A percentile compares a stretch with the other conserved stretches of the same genome.
Conservation (phyloP, 495 filamentous ascomycete genomes). For the Delitschia confertaspora region DNA sequence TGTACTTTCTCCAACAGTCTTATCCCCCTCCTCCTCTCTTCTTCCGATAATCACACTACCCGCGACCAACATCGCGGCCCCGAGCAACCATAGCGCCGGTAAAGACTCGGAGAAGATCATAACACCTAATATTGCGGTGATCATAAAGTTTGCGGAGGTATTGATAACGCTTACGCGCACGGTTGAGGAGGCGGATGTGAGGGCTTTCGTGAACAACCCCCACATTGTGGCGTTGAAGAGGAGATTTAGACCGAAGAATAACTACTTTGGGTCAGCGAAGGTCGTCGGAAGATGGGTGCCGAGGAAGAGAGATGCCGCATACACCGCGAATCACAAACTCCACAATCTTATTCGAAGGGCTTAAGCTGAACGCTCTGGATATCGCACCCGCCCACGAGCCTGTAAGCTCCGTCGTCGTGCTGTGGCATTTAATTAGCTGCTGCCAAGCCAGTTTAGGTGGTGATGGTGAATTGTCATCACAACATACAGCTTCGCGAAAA, state of each 20-base stretch:
- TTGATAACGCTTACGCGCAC: slow-evolving; percentile 90
- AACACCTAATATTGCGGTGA: slow-evolving; percentile 78
- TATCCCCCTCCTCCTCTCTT: slow-evolving; percentile 57
- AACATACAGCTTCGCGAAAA: slow-evolving; percentile 88
- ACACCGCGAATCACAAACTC: slow-evolving; percentile 63
- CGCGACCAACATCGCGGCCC: slow-evolving; percentile 72
- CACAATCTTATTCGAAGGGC: slow-evolving; percentile 44
- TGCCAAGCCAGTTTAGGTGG: slow-evolving; percentile 6
- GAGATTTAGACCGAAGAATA: slow-evolving; percentile 82
- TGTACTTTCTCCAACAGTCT: slow-evolving; percentile 9
- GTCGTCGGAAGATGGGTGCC: not conserved
- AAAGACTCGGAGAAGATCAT: slow-evolving; percentile 63
- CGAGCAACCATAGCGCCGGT: slow-evolving; percentile 78
- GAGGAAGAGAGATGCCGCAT: slow-evolving; percentile 34
- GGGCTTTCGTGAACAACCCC: slow-evolving; percentile 76
- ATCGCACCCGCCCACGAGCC: slow-evolving; percentile 56
- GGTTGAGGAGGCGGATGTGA: slow-evolving; percentile 73
- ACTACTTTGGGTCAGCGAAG: slow-evolving; percentile 38
- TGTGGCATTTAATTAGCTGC: too few relatives aligned
- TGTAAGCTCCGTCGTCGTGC: slow-evolving; percentile 80
- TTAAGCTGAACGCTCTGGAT: slow-evolving; percentile 51
- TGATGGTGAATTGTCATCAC: not conserved
- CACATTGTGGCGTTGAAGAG: slow-evolving; percentile 93
- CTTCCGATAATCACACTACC: slow-evolving; percentile 87
- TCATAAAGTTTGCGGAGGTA: slow-evolving; percentile 82